Conservation (phyloP, 2,329 filamentous ascomycete species). For the Pseudomassariella vexata region DNA sequence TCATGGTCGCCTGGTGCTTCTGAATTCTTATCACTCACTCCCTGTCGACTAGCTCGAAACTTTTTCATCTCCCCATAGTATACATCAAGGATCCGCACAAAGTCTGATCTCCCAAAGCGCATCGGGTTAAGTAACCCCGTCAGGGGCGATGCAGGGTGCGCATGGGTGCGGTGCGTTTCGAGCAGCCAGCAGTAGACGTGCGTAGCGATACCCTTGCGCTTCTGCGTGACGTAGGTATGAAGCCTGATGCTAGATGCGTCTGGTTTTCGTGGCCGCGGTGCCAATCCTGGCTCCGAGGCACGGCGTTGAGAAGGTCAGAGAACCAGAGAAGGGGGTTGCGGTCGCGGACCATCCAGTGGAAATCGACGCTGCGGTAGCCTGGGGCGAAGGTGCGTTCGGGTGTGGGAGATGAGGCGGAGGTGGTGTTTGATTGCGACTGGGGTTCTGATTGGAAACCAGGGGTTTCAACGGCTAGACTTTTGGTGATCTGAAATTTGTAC, state of each 20-base stretch:
- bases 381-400: conserved; percentile 26
- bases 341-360: conserved; percentile 56
- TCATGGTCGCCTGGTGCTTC: conserved; percentile 21
- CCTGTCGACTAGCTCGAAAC: conserved; percentile 19
- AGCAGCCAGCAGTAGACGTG: conserved; percentile 52
- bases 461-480: no score
- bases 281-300: conserved; percentile 31
- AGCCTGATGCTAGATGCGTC: conserved; percentile 52
- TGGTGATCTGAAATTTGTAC: no score
- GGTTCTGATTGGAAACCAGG: no score
- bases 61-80: conserved; percentile 48
- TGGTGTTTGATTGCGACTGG: no score
- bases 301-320: conserved; percentile 47
- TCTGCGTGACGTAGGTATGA: conserved; percentile 51
- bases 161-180: conserved; percentile 47
- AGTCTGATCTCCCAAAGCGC: conserved; percentile 49
- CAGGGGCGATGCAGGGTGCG: conserved; percentile 44
- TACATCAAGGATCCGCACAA: conserved; percentile 43
- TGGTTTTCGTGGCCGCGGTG: conserved; percentile 31
- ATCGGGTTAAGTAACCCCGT: conserved; percentile 48
- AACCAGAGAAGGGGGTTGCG: conserved; percentile 52
- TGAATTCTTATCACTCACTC: conserved; percentile 1
- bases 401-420: no score
- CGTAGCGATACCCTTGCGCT: conserved; percentile 44
- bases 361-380: conserved; percentile 46